Base-by-base conservation (phyloP, 352 stramenopile species). In the Phytophthora europaea region DNA sequence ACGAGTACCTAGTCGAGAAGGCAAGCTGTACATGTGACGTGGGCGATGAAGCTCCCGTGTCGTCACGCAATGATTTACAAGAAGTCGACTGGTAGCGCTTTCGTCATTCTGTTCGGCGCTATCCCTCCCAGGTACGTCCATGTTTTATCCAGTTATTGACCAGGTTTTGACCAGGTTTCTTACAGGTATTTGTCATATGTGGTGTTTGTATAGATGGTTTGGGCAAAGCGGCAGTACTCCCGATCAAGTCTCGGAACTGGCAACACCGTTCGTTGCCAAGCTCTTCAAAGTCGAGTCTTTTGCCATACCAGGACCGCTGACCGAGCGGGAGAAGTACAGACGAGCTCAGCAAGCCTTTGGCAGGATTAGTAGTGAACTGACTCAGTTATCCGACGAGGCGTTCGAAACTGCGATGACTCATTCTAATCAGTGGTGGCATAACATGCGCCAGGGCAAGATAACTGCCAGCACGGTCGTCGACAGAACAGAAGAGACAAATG, bases 401-500 rank as follows among this genome's bases (percentile, higher is more conserved):
- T 72, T 72, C 20, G 12, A 61, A 4, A 10, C 36, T 10, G 56
- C 65, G 18, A 61, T 66, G 65, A 48, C 20, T 13, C 33, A 60
- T 7, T 31, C 66, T 10, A 48, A 72, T 48, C 7, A 61, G 36
- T 72, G 55, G 65, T 72, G 65, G 47, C 55, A 72, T 33, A 61
- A 66, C 18, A 56, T 72, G 16, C 47, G 56, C 4, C 43, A 58
- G n/a, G 51, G 28, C 6, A 28, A 58, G 16, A 13, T 23, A 40
- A 16, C 26, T 4, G 6, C 51, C 1, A 16, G 23, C 8, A 22
- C 7, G 12, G n/a, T 18, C 23, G 36, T 43, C 36, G 36, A 5
- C 36, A 43, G 36, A 6, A 15, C 36, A 16, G 36, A 43, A 15
- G 36, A 43, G 9, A 16, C 36, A 15, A 43, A 16, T 6, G 6